Evolutionary conservation across 768 basidiomycete species (phyloP), one percentile per base, ranked within the genome.

Genomic region (Mycena rebaudengoi): DNA sequence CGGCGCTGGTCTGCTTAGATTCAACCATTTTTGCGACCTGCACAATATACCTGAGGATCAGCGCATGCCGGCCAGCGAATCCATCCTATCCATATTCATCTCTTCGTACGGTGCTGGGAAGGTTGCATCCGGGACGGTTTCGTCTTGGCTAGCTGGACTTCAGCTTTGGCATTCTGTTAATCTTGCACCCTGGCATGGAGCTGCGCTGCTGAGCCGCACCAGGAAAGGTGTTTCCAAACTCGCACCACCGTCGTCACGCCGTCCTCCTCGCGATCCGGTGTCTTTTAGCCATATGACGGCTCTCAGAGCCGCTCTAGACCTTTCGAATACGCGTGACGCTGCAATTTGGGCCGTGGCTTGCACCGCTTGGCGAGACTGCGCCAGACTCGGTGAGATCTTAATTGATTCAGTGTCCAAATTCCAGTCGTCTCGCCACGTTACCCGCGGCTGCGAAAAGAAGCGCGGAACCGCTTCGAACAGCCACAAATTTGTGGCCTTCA

Each of bases 21-120:
- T 78, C 67, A 76, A 68, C 0, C 73, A 80, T 37, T 81, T 77
- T 57, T 81, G 79, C 32, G n/a, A n/a, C n/a, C n/a, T n/a, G n/a
- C n/a, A n/a, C n/a, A n/a, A n/a, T n/a, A n/a, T n/a, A n/a, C n/a
- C 69, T 0, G 74, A 79, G 53, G 64, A 40, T 1, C 37, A n/a
- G 0, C 62, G 67, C 3, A 79, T 76, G 73, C 78, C 74, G 0
- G 78, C 72, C 0, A 70, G 63, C 14, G 65, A 74, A 14, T 16
- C 55, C 7, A 65, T 79, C 0, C 68, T 79, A 2, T 59, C 70
- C 0, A 53, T 69, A 2, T 81, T 80, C 29, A 54, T n/a, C n/a
- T n/a, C n/a, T n/a, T n/a, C n/a, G n/a, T n/a, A n/a, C n/a, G n/a
- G n/a, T n/a, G n/a, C n/a, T 62, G n/a, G n/a, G n/a, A n/a, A n/a